These are phyloP conservation scores for Sarocladium kiliense DNA, from an alignment of 2,329 filamentous ascomycete species.

Conservation along the genomic window DNA sequence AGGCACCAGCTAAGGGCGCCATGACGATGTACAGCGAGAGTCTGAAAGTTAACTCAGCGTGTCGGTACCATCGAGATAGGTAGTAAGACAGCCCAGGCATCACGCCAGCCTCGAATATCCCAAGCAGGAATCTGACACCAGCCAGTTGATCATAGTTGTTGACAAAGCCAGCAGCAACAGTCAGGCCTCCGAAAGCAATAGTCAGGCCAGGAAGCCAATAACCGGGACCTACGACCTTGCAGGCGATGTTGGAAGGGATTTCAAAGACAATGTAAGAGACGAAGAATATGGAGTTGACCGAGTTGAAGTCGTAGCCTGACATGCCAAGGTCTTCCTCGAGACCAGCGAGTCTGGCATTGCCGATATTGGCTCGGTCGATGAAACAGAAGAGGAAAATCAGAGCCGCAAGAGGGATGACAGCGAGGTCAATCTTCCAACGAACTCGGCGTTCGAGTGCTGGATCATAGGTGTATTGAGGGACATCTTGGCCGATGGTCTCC, in stretches of 20 bases:
- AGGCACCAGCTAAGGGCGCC: conserved; percentile 65
- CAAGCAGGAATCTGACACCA: conserved; percentile 62
- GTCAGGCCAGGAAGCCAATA: conserved; percentile 63
- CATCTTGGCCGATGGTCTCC: neutral
- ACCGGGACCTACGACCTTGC: conserved; percentile 67
- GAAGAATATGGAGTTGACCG: conserved; percentile 63
- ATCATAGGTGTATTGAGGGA: neutral
- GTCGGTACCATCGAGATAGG: conserved; percentile 65
- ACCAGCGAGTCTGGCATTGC: conserved; percentile 62
- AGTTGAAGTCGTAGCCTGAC: conserved; percentile 62
- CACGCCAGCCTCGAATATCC: conserved; percentile 68
- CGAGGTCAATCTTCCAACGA: conserved; percentile 52
- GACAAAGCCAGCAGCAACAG: conserved; percentile 61
- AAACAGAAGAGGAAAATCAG: conserved; percentile 52
- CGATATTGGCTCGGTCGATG: conserved; percentile 63
- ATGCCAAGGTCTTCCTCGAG: conserved; percentile 58
- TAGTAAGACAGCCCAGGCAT: conserved; percentile 72
- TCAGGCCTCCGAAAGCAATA: conserved; percentile 53
- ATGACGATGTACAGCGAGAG: conserved; percentile 66
- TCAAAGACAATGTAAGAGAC: conserved; percentile 69
- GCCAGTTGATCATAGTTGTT: conserved; percentile 43
- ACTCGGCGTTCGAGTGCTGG: neutral
- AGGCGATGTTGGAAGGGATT: conserved; percentile 64
- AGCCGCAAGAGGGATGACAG: conserved; percentile 57
- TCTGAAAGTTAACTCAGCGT: conserved; percentile 61